Conservation (phyloP, 2,329 filamentous ascomycete species). For the Aspergillus luchuensis region DNA sequence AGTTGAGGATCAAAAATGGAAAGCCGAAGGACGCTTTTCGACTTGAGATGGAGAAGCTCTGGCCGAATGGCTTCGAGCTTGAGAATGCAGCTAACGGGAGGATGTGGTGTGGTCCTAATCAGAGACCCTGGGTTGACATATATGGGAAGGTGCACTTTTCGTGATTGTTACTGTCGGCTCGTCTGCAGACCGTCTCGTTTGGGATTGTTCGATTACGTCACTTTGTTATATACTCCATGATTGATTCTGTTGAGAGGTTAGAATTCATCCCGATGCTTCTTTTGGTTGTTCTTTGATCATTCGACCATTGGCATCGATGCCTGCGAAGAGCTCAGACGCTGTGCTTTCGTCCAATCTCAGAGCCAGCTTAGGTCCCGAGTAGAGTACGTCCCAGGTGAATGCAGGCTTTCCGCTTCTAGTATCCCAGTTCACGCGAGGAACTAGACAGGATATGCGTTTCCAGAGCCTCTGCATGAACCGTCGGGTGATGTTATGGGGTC, state of each 20-base stretch:
- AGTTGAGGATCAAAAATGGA: constrained; percentile 53
- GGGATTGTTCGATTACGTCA: not conserved
- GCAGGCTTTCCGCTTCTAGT: constrained; percentile 22
- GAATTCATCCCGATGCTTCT: not conserved
- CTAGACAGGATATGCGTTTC: constrained; percentile 37
- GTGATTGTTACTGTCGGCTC: not conserved
- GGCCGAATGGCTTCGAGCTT: constrained; percentile 22
- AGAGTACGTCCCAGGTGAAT: constrained; percentile 33
- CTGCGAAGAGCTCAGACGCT: constrained; percentile 4
- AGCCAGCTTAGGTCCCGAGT: not conserved
- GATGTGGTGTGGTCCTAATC: not conserved
- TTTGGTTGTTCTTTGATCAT: not conserved
- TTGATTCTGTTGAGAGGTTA: not conserved
- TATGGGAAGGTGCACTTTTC: constrained; percentile 12
- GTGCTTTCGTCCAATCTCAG: not conserved
- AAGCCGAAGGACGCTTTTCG: constrained; percentile 57
- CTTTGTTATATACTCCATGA: not conserved
- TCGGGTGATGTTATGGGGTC: constrained; percentile 43
- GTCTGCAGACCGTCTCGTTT: not conserved
- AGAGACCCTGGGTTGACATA: constrained; percentile 1
- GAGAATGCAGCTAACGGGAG: not conserved
- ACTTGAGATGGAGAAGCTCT: constrained; percentile 53
- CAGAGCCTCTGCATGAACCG: constrained; percentile 44
- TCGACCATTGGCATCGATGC: constrained; percentile 4
- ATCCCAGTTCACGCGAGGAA: constrained; percentile 34